A percentile compares a stretch with the other conserved stretches of the same genome.
Conservation (phyloP, 257 asterid species). For the Nicotiana noctiflora region DNA sequence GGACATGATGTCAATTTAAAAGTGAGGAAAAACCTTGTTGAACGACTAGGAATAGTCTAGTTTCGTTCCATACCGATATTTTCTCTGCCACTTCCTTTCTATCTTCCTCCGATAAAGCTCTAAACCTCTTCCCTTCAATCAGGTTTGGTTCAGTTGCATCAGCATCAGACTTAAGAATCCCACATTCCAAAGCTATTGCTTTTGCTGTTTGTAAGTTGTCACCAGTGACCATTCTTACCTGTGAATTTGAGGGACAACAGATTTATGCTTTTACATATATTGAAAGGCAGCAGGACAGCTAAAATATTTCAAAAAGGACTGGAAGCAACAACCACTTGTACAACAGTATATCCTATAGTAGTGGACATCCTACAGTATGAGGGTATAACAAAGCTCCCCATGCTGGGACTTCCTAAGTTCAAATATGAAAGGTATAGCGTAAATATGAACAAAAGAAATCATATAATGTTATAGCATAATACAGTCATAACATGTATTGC, state of each 20-base stretch:
- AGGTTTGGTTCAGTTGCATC: constrained; percentile 79
- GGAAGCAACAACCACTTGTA: neutral
- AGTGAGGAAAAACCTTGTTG: neutral
- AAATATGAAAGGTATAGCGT: neutral
- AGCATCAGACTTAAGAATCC: constrained; percentile 63
- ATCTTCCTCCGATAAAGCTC: constrained; percentile 46
- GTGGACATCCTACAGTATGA: neutral
- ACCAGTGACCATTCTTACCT: constrained; percentile 99
- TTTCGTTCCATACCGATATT: constrained; percentile 54
- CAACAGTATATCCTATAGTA: neutral
- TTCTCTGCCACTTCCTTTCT: constrained; percentile 69
- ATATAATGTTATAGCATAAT: neutral
- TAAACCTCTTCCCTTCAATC: constrained; percentile 84
- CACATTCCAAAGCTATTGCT: constrained; percentile 96
- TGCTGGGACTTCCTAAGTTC: neutral
- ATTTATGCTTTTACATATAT: neutral
- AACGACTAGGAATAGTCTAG: neutral
- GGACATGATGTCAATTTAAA: neutral
- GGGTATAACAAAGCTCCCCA: neutral
- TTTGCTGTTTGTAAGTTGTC: constrained; percentile 87
- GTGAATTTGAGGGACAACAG: neutral
- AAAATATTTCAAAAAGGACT: neutral
- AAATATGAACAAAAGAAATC: neutral
- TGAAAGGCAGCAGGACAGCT: neutral
- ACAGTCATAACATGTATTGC: neutral